phyloP scores from a whole-genome alignment of 768 basidiomycete species.

The Macrolepiota dolichaula region DNA sequence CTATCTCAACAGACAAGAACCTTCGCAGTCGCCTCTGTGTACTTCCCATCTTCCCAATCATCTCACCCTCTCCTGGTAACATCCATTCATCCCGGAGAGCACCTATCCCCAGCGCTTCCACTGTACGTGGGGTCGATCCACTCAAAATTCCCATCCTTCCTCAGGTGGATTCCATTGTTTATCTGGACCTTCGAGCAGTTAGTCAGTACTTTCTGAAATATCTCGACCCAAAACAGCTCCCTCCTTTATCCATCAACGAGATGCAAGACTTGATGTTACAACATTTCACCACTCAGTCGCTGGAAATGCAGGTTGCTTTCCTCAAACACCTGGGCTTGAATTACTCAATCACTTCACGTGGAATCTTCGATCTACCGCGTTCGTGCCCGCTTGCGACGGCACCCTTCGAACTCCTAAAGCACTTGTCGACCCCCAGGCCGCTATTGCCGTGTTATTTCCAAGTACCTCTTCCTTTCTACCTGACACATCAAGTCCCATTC shows the following conservation, averaged over 20 bases:
- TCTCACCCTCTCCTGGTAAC: conserved; percentile 14
- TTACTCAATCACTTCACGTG: conserved; percentile 22
- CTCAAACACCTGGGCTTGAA: conserved; percentile 16
- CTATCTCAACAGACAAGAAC: conserved; percentile 7
- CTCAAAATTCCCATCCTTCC: background rate
- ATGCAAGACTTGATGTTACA: conserved; percentile 3
- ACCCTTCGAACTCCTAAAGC: conserved; percentile 18
- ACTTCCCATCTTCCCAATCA: conserved; percentile 28
- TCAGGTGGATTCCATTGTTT: background rate
- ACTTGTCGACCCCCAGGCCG: conserved; percentile 28
- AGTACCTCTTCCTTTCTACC: conserved; percentile 15
- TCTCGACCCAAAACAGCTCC: conserved; percentile 19
- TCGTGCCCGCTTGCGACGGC: conserved; percentile 24
- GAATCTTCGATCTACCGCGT: conserved; percentile 20
- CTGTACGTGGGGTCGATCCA: background rate
- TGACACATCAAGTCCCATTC: conserved; percentile 9
- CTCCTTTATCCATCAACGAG: conserved; percentile 7
- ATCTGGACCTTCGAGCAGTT: conserved; percentile 1
- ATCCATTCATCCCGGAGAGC: background rate
- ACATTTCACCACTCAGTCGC: conserved; percentile 6
- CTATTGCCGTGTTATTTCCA: conserved; percentile 24
- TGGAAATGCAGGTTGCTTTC: conserved; percentile 2
- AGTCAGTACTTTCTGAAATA: conserved; percentile 2
- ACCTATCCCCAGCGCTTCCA: background rate
- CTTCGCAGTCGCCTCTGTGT: conserved; percentile 11